These are phyloP conservation scores for Bruguiera sexangula DNA, from an alignment of 345 rosid species.

Conservation along the genomic window DNA sequence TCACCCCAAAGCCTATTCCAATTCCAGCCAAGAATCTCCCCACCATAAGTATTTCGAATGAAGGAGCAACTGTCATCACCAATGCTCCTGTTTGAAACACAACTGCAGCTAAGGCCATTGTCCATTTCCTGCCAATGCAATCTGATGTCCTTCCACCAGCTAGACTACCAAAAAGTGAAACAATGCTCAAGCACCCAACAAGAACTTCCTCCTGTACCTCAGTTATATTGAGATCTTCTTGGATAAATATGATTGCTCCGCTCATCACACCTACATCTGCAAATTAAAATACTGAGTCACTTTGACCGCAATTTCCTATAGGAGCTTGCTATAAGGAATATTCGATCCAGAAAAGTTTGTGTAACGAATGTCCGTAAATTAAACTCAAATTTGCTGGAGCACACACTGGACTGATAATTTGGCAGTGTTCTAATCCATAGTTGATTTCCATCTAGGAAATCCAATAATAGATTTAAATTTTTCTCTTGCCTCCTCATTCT, in stretches of 20 bases:
- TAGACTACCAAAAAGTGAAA: slow-evolving; percentile 87
- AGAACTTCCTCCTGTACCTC: slow-evolving; percentile 81
- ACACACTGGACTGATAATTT: too few species aligned
- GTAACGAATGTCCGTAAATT: too few species aligned
- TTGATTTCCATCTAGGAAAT: too few species aligned
- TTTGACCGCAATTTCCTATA: too few species aligned
- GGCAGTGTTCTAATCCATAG: too few species aligned
- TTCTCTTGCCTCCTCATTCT: too few species aligned
- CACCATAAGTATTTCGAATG: slow-evolving; percentile 62
- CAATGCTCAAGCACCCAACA: slow-evolving; percentile 68
- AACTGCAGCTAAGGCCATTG: slow-evolving; percentile 86
- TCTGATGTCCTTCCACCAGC: slow-evolving; percentile 86
- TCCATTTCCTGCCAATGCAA: slow-evolving; percentile 81
- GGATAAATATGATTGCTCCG: slow-evolving; percentile 86
- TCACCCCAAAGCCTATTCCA: slow-evolving; percentile 86
- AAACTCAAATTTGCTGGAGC: too few species aligned
- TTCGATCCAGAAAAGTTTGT: too few species aligned
- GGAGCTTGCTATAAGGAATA: too few species aligned
- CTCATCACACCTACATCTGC: slow-evolving; percentile 97
- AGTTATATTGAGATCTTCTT: slow-evolving; percentile 70
- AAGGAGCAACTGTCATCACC: slow-evolving; percentile 70
- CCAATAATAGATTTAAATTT: too few species aligned
- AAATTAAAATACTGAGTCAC: slow-evolving; percentile 8
- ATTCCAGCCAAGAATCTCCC: slow-evolving; percentile 78
- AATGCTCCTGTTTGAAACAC: slow-evolving; percentile 73